A percentile compares a stretch with the other conserved stretches of the same genome.
Evolutionary conservation across 1,284 basidiomycete genomes (phyloP).

Genomic region (Pyrrhoderma noxium): DNA sequence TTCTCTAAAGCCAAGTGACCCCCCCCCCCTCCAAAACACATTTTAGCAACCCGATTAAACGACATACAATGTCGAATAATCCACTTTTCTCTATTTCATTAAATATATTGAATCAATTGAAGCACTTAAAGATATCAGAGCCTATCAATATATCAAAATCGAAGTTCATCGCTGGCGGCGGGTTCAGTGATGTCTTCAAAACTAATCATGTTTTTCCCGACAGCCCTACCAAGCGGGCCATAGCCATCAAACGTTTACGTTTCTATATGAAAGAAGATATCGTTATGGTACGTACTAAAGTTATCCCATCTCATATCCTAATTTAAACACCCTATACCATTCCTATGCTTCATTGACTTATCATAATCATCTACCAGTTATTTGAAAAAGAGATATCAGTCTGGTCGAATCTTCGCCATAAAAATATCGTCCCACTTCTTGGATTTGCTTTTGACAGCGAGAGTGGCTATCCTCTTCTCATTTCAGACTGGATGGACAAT

Average conservation of each 20-base stretch:
- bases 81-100: not conserved
- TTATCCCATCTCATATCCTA: too few relatives aligned
- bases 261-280: conserved; percentile 12
- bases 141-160: not conserved
- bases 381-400: conserved; percentile 12
- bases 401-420: conserved; percentile 11
- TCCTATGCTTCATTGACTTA: too few relatives aligned
- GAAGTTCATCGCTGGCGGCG: conserved; percentile 5
- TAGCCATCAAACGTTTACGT: conserved; percentile 5
- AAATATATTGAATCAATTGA: not conserved
- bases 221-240: not conserved
- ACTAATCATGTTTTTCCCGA: not conserved
- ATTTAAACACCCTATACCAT: not conserved
- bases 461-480: not conserved
- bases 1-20: too few relatives aligned
- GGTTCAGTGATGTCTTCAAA: conserved; percentile 4
- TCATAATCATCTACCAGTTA: not conserved
- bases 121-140: conserved; percentile 1
- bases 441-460: conserved; percentile 7
- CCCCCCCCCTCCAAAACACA: too few relatives aligned
- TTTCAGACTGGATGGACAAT: conserved; percentile 14
- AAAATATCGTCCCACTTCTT: conserved; percentile 12
- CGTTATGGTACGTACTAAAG: not conserved
- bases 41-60: too few relatives aligned
- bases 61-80: not conserved